Percentiles rank a stretch among this genome's conserved stretches.
phyloP scores from a whole-genome alignment of 2,329 filamentous ascomycete genomes.

The Colletotrichum gloeosporioides region DNA sequence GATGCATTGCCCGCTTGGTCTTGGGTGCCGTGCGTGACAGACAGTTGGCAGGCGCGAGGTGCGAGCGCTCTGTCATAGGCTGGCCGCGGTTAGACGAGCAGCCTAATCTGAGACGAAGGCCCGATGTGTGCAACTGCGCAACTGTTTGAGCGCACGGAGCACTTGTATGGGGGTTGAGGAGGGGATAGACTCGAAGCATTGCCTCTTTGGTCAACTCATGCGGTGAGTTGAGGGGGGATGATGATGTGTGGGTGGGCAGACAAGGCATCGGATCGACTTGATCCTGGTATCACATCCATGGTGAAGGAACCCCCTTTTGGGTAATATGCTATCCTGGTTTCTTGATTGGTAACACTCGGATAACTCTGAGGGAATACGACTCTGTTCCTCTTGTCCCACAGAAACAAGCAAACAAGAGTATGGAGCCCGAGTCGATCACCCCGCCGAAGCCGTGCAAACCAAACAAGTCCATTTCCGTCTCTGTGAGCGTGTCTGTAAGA shows the following conservation, averaged over 20 bases:
- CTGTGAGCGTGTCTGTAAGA: not conserved
- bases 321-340: not conserved
- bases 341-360: not conserved
- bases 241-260: not conserved
- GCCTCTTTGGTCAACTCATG: constrained; percentile 19
- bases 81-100: constrained; percentile 17
- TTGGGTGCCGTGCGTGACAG: constrained; percentile 5
- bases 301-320: not conserved
- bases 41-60: constrained; percentile 1
- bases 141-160: constrained; percentile 23
- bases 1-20: not conserved
- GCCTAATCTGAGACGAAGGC: constrained; percentile 20
- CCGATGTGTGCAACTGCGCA: constrained; percentile 20
- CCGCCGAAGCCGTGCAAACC: not conserved
- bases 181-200: constrained; percentile 7
- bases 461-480: not conserved
- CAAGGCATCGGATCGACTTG: constrained; percentile 5
- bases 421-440: constrained; percentile 7
- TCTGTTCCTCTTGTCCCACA: not conserved
- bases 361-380: not conserved
- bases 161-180: not conserved
- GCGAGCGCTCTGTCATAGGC: constrained; percentile 19
- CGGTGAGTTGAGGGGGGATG: not conserved
- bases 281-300: constrained; percentile 11
- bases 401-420: constrained; percentile 9